phyloP scores from a whole-genome alignment of 2,329 filamentous ascomycete species.

The Penicillium sp. region DNA sequence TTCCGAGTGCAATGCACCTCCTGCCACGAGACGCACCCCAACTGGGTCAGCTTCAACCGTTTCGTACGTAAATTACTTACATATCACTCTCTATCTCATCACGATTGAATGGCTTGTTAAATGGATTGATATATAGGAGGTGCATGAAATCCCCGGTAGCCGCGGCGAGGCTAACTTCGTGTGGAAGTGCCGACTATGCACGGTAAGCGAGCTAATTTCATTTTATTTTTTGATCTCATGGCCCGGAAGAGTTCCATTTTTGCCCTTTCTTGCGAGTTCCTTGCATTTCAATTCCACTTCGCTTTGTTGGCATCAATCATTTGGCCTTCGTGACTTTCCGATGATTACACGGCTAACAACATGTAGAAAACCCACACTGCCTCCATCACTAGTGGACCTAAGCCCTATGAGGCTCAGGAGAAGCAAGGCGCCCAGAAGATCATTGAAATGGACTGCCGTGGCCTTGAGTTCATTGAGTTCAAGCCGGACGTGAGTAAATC shows the following conservation, averaged over 20 bases:
- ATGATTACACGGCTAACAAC: constrained; percentile 3
- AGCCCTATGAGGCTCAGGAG: constrained; percentile 50
- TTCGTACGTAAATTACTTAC: constrained; percentile 55
- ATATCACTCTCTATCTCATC: not conserved
- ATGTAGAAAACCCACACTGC: constrained; percentile 52
- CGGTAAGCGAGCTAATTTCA: constrained; percentile 48
- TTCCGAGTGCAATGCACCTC: constrained; percentile 99
- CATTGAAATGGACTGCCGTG: constrained; percentile 85
- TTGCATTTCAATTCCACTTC: not conserved
- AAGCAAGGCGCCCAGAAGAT: constrained; percentile 64
- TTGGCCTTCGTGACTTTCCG: not conserved
- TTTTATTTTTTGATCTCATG: not conserved
- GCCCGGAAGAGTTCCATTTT: not conserved
- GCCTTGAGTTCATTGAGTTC: constrained; percentile 84
- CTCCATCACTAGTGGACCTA: constrained; percentile 66
- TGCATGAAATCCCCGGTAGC: constrained; percentile 83
- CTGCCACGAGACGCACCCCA: constrained; percentile 81
- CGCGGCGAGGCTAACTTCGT: constrained; percentile 96
- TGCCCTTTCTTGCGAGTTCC: not conserved
- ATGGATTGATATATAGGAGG: constrained; percentile 52
- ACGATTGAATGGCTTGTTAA: not conserved
- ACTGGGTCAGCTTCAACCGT: constrained; percentile 74
- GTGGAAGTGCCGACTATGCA: constrained; percentile 99
- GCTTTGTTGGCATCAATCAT: not conserved
- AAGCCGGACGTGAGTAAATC: constrained; percentile 63